Evolutionary conservation across 768 basidiomycete species (phyloP), one percentile per base, ranked within the genome.

Genomic region (Lactarius hengduanensis): DNA sequence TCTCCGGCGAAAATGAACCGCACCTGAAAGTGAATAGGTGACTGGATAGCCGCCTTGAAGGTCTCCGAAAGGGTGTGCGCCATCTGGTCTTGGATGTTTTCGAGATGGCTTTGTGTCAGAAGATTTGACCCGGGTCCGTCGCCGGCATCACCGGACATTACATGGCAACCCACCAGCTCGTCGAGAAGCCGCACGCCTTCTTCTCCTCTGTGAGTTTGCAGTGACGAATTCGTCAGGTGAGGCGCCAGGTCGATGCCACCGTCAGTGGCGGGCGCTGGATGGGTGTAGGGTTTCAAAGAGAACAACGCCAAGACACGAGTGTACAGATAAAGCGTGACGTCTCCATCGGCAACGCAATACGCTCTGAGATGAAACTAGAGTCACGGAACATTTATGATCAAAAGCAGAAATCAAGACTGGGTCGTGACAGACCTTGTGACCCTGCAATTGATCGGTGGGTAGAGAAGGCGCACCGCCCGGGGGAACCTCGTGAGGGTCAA

Each of bases 211-310:
- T 86, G 81, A 3, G 76, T 80, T 75, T 97, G 96, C 16, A 97
- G 80, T 22, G 90, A 94, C 0, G 96, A 96, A 73, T 98, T 99
- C 55, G 96, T 98, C 22, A 98, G 80, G 77, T 98, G 96, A 3
- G 90, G 83, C 8, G 78, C 71, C 16, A 98, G 82, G 73, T 91
- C 82, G 16, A 85, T 68, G 1, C 61, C 67, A 26, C 72, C 72
- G n/a, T 75, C 72, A 13, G 71, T 70, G 34, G 22, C 9, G 11
- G 15, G 34, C 7, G 57, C 70, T 1, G 91, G 91, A 0, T 73
- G 47, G 0, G 72, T 66, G 74, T 96, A 98, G 1, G 90, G 85
- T 9, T 82, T 80, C 1, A 88, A 80, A 2, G 96, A 91, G 76
- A 98, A 98, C 2, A 99, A 79, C 4, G 95, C 94, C 22, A 99